Evolutionary conservation across 1,284 basidiomycete species (phyloP).

Genomic region (Leccinum ambiguum): DNA sequence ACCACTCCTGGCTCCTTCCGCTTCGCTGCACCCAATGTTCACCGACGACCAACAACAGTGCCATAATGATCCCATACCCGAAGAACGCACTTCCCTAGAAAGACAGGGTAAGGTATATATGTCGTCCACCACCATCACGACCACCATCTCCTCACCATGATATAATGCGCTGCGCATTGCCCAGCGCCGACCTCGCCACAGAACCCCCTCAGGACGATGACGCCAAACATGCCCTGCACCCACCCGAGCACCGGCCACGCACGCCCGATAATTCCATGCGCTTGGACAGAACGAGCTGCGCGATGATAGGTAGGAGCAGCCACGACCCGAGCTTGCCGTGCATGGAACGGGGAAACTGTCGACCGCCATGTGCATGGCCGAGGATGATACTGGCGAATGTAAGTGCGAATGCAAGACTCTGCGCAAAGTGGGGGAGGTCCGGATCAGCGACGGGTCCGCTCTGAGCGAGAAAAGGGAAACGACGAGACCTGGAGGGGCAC

Average conservation of each 20-base stretch:
- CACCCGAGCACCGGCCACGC: slow-evolving; percentile 89
- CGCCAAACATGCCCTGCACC: slow-evolving; percentile 79
- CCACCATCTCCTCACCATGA: slow-evolving; percentile 57
- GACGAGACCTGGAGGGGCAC: slow-evolving; percentile 75
- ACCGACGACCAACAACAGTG: slow-evolving; percentile 81
- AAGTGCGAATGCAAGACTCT: slow-evolving; percentile 68
- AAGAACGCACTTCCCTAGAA: slow-evolving; percentile 77
- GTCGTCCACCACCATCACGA: not conserved
- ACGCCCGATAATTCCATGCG: slow-evolving; percentile 85
- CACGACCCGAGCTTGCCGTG: slow-evolving; percentile 75
- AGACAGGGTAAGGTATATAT: not conserved
- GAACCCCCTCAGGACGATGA: slow-evolving; percentile 63
- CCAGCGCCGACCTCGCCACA: slow-evolving; percentile 72
- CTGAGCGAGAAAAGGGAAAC: not conserved
- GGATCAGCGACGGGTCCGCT: not conserved
- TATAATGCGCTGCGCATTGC: slow-evolving; percentile 89
- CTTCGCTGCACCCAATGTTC: slow-evolving; percentile 78
- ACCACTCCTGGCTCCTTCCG: slow-evolving; percentile 83
- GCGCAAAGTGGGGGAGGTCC: not conserved
- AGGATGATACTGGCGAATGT: slow-evolving; percentile 73
- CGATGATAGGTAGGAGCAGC: slow-evolving; percentile 39
- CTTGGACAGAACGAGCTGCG: slow-evolving; percentile 40
- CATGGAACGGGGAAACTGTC: slow-evolving; percentile 46
- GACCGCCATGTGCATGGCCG: slow-evolving; percentile 66
- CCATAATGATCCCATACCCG: slow-evolving; percentile 84